These are phyloP conservation scores for Oldenlandia corymbosa DNA, from an alignment of 257 asterid species.

Conservation along the genomic window DNA sequence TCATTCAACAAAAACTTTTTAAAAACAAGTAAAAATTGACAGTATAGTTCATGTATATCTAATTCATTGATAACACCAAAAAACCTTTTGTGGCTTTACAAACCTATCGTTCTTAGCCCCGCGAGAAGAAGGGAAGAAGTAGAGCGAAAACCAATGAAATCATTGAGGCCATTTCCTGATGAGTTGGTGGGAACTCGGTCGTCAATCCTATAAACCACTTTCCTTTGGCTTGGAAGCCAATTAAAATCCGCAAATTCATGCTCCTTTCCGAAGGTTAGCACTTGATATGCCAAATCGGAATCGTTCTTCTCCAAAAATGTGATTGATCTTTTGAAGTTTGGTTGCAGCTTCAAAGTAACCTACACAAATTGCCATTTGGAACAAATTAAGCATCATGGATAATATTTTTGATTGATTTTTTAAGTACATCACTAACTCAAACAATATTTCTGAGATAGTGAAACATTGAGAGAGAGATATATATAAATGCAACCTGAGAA, in stretches of 20 bases:
- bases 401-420: too few species aligned
- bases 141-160: conserved; percentile 19
- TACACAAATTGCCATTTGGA: background rate
- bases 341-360: conserved; percentile 22
- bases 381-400: too few species aligned
- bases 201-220: conserved; percentile 17
- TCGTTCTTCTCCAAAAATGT: conserved; percentile 13
- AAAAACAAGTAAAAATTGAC: background rate
- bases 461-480: too few species aligned
- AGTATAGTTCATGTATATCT: too few species aligned
- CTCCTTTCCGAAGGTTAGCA: conserved; percentile 13
- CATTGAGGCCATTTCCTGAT: conserved; percentile 20
- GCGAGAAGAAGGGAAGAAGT: conserved; percentile 9
- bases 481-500: conserved; percentile 33
- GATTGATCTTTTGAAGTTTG: conserved; percentile 24
- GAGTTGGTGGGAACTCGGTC: conserved; percentile 15
- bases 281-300: conserved; percentile 16
- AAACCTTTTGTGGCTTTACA: too few species aligned
- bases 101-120: conserved; percentile 15
- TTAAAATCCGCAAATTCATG: conserved; percentile 26
- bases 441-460: too few species aligned
- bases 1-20: background rate
- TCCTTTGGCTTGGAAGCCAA: conserved; percentile 24
- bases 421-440: too few species aligned
- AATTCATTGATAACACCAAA: too few species aligned